Evolutionary conservation across 768 basidiomycete species (phyloP).

Genomic region (Mycena rebaudengoi): DNA sequence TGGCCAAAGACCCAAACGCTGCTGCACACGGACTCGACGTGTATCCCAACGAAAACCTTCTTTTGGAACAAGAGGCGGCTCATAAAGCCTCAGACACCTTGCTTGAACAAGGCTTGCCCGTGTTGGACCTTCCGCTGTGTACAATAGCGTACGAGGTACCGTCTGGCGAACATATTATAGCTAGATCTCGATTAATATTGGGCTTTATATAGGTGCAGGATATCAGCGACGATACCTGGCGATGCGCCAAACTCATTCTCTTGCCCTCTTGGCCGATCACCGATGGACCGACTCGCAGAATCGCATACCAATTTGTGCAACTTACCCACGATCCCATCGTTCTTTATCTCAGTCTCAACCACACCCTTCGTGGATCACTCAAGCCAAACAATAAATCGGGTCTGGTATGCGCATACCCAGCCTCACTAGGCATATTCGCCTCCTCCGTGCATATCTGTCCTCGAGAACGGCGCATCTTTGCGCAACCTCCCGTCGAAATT

Average conservation of each 20-base stretch:
- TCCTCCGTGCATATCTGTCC: conserved; percentile 3
- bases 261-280: conserved; percentile 4
- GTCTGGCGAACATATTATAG: neutral
- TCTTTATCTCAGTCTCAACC: conserved; percentile 1
- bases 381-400: conserved; percentile 12
- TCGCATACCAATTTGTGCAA: conserved; percentile 11
- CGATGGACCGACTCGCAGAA: conserved; percentile 7
- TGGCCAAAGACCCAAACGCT: neutral
- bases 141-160: conserved; percentile 9
- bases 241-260: conserved; percentile 4
- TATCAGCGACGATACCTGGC: conserved; percentile 1
- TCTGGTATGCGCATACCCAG: neutral
- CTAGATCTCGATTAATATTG: neutral
- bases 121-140: neutral
- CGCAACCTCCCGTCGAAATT: conserved; percentile 9
- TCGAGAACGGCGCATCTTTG: neutral
- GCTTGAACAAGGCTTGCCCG: conserved; percentile 2
- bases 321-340: conserved; percentile 2
- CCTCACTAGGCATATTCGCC: conserved; percentile 3
- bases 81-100: conserved; percentile 1
- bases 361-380: conserved; percentile 4
- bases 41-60: conserved; percentile 2
- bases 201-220: conserved; percentile 4
- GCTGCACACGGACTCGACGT: neutral
- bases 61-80: conserved; percentile 6